Percentiles rank a stretch among this genome's conserved stretches.
These are phyloP conservation scores for Aspergillus awamori DNA, from an alignment of 2,329 filamentous ascomycete genomes.

Conservation along the genomic window DNA sequence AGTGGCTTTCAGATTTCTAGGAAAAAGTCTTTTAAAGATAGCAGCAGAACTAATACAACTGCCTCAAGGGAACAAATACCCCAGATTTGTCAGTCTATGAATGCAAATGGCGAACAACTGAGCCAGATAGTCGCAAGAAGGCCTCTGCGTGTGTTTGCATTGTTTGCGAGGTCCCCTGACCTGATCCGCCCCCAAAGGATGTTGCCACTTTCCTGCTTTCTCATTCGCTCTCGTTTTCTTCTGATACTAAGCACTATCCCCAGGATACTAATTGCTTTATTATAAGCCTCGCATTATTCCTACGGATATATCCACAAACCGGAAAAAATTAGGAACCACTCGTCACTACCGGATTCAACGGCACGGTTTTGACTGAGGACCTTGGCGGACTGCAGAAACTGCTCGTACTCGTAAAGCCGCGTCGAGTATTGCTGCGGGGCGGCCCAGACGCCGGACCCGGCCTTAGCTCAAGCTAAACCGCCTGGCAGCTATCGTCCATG, in stretches of 20 bases:
- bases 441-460: conserved; percentile 18
- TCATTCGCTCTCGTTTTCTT: neutral
- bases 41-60: neutral
- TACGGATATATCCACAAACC: too few species aligned
- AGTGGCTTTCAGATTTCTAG: neutral
- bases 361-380: neutral
- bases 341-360: neutral
- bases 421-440: conserved; percentile 13
- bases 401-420: neutral
- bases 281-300: too few species aligned
- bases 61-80: neutral
- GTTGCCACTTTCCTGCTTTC: neutral
- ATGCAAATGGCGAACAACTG: neutral
- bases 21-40: neutral
- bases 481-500: conserved; percentile 1
- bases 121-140: neutral
- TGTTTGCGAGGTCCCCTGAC: conserved; percentile 24
- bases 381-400: neutral
- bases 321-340: neutral
- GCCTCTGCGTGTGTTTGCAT: conserved; percentile 25
- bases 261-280: too few species aligned
- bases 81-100: neutral
- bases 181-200: neutral
- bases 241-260: too few species aligned
- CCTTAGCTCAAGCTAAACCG: conserved; percentile 7